Conservation (phyloP, 2,329 filamentous ascomycete genomes). For the Alternaria sp. region DNA sequence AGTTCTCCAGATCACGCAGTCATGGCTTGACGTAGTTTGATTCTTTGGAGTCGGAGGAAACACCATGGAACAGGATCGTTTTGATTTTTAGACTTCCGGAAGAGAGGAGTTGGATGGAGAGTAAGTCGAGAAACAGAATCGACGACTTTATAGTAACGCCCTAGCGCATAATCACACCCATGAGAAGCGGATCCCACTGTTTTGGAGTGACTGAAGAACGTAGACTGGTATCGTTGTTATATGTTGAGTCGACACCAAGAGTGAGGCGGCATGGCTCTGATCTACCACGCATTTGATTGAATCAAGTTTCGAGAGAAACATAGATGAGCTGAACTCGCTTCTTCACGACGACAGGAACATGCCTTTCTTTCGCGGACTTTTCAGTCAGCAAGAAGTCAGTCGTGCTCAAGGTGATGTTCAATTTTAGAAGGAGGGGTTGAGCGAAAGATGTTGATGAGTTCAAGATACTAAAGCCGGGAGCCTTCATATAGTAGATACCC, state of each 20-base stretch:
- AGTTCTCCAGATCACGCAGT: neutral
- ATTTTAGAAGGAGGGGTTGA: neutral
- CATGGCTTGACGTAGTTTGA: neutral
- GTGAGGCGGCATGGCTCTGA: neutral
- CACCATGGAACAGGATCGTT: no score
- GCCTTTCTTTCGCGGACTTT: accelerated
- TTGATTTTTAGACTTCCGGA: no score
- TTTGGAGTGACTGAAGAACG: neutral
- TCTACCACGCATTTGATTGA: neutral
- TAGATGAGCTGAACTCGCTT: accelerated
- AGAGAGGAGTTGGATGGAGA: neutral
- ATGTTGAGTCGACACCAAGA: neutral
- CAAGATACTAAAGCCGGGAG: neutral
- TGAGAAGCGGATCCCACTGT: neutral
- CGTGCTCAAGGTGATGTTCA: no score
- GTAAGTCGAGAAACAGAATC: neutral
- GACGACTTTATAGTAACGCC: neutral
- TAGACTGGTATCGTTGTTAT: neutral
- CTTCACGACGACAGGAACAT: accelerated
- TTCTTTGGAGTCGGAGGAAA: neutral
- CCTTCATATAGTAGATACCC: neutral
- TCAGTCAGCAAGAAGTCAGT: neutral
- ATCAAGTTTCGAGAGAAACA: accelerated
- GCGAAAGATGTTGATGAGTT: neutral
- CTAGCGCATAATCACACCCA: accelerated